A percentile compares a stretch with the other conserved stretches of the same genome.
phyloP scores from a whole-genome alignment of 2,329 filamentous ascomycete species.

The Xylaria polymorpha region DNA sequence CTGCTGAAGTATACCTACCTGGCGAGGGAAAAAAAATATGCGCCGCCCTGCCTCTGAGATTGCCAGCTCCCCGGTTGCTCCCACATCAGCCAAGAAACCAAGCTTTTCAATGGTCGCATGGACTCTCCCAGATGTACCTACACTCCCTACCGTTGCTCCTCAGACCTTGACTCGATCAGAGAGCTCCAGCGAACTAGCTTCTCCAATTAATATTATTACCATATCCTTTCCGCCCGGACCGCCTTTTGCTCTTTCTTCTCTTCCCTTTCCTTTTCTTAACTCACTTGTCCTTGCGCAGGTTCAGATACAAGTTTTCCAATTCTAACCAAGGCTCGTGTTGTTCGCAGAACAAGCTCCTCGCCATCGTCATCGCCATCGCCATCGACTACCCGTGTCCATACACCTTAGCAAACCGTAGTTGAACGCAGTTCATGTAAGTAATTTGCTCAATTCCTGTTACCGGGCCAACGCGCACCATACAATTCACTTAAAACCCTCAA shows the following conservation, averaged over 20 bases:
- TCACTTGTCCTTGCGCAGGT: constrained; percentile 51
- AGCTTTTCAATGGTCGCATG: constrained; percentile 43
- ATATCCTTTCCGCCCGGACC: constrained; percentile 45
- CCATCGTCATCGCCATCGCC: constrained; percentile 35
- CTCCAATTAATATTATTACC: constrained; percentile 47
- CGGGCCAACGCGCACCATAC: constrained; percentile 30
- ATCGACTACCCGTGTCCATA: constrained; percentile 40
- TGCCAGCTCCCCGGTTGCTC: constrained; percentile 45
- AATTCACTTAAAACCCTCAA: constrained; percentile 13
- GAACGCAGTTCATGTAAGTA: constrained; percentile 33
- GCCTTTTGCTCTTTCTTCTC: constrained; percentile 42
- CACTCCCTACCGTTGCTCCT: constrained; percentile 12
- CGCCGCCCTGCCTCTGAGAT: constrained; percentile 36
- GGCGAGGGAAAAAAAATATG: constrained; percentile 32
- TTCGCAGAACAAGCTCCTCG: constrained; percentile 46
- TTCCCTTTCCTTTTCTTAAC: constrained; percentile 46
- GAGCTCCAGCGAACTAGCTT: constrained; percentile 37
- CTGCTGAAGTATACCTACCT: constrained; percentile 23
- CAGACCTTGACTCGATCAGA: constrained; percentile 40
- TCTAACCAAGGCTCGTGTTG: constrained; percentile 52
- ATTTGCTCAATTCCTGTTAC: constrained; percentile 37
- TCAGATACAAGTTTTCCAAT: constrained; percentile 40
- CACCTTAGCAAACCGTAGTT: constrained; percentile 24
- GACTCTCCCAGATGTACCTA: constrained; percentile 24
- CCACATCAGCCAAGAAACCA: constrained; percentile 47